A percentile compares a stretch with the other conserved stretches of the same genome.
Conservation (phyloP, 164 flowering plant species). For the Santalum album region DNA sequence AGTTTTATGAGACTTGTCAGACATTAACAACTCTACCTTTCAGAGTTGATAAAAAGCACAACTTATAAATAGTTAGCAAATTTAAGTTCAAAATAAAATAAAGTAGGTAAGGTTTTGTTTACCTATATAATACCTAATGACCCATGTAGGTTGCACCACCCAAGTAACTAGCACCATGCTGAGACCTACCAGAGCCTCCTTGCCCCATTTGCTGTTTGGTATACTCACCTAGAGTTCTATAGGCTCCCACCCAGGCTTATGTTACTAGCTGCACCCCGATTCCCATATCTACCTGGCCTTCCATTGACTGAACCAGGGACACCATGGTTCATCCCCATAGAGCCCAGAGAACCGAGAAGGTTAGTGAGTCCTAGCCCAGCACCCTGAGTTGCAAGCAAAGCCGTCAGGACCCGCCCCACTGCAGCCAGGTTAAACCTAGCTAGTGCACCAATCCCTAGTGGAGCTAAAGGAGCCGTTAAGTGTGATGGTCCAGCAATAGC, state of each 20-base stretch:
- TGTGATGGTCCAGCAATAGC: slow-evolving; percentile 26
- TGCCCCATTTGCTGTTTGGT: slow-evolving; percentile 47
- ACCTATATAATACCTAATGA: slow-evolving; percentile 18
- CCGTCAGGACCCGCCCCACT: slow-evolving; percentile 73
- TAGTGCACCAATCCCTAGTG: slow-evolving; percentile 12
- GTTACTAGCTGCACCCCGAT: slow-evolving; percentile 18
- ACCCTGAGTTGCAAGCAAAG: slow-evolving; percentile 65
- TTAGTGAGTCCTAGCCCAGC: slow-evolving; percentile 60
- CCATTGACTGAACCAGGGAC: slow-evolving; percentile 38
- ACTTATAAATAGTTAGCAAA: too few species aligned
- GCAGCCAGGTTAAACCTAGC: slow-evolving; percentile 56
- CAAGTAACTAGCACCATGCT: slow-evolving; percentile 38
- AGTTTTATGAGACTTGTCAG: too few species aligned
- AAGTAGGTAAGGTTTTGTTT: too few species aligned
- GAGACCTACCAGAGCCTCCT: slow-evolving; percentile 39
- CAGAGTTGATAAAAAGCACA: too few species aligned
- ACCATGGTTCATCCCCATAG: slow-evolving; percentile 32
- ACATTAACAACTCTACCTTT: too few species aligned
- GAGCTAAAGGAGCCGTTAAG: slow-evolving; percentile 44
- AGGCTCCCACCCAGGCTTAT: slow-evolving; percentile 38
- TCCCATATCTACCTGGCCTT: slow-evolving; percentile 43
- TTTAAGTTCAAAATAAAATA: too few species aligned
- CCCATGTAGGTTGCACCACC: slow-evolving; percentile 49
- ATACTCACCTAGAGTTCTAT: slow-evolving; percentile 53
- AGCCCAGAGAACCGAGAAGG: slow-evolving; percentile 43